phyloP scores from a whole-genome alignment of 768 basidiomycete species.

The Lactarius sp. region DNA sequence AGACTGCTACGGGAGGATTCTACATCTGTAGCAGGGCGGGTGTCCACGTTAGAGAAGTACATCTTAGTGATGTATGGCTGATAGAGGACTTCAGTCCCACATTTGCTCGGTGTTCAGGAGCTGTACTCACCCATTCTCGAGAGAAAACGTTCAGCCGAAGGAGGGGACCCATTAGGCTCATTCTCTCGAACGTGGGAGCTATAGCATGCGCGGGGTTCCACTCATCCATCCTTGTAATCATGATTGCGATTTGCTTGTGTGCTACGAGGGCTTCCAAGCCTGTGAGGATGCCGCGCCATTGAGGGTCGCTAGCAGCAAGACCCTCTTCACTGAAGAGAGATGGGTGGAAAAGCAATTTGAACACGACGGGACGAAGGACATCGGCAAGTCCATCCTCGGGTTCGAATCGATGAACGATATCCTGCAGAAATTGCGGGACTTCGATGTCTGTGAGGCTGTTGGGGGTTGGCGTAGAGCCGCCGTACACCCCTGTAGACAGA shows the following conservation, averaged over 20 bases:
- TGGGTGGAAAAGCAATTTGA: constrained; percentile 54
- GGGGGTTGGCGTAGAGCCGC: constrained; percentile 42
- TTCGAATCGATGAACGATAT: constrained; percentile 77
- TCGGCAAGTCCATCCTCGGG: constrained; percentile 71
- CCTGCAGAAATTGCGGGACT: constrained; percentile 75
- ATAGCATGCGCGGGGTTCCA: constrained; percentile 65
- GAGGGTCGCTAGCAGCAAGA: constrained; percentile 63
- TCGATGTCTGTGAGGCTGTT: constrained; percentile 60
- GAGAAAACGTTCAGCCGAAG: constrained; percentile 81
- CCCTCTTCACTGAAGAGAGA: constrained; percentile 64
- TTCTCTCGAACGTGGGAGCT: constrained; percentile 55
- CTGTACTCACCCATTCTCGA: constrained; percentile 72
- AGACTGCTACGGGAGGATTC: constrained; percentile 82
- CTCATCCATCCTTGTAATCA: constrained; percentile 69
- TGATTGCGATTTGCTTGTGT: constrained; percentile 75
- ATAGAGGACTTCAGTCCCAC: constrained; percentile 12
- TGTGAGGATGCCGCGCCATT: constrained; percentile 82
- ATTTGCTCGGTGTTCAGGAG: neutral
- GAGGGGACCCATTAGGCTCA: constrained; percentile 78
- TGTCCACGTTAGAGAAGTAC: constrained; percentile 86
- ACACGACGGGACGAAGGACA: constrained; percentile 73
- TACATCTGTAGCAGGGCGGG: constrained; percentile 65
- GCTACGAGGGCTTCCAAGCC: constrained; percentile 78
- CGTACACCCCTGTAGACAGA: constrained; percentile 59
- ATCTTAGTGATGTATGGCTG: constrained; percentile 71